Base-by-base conservation (phyloP, 2,329 filamentous ascomycete species). In the Hypocreales sp. region DNA sequence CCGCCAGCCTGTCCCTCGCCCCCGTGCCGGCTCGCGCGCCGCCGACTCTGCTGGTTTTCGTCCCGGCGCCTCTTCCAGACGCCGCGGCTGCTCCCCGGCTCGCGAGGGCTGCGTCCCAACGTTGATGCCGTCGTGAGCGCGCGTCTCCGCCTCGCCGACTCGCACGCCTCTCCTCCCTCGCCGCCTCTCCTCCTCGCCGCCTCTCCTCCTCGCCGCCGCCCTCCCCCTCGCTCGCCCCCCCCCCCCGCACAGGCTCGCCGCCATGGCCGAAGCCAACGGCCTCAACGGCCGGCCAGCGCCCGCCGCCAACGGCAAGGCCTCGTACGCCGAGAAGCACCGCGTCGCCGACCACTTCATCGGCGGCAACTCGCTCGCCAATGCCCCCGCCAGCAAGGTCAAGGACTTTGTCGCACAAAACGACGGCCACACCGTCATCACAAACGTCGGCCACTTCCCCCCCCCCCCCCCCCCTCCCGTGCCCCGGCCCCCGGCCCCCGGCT, bases 391-490 rank as follows among this genome's bases (percentile, higher is more conserved):
- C 53, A 79, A 76, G 47, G 82, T 98, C 36, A 95, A 93, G 68
- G 87, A 98, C 56, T 98, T 95, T 60, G 87, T 98, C 25, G 72
- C 80, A 28, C 65, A 69, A 34, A 68, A 92, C 55, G 81, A 86
- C 47, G 90, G 90, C 35, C 90, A 98, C 67, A 95, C 90, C 13
- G 87, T 95, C 54, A 98, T 98, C 51, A 93, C 83, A 47, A 95
- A 86, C 53, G 90, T 95, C 58, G 66, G 83, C 55, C 24, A n/a
- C n/a, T n/a, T n/a, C n/a, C n/a, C n/a, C n/a, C n/a, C n/a, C n/a
- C n/a, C n/a, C n/a, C n/a, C n/a, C n/a, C n/a, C n/a, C n/a, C n/a
- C n/a, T n/a, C n/a, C n/a, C n/a, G n/a, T n/a, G n/a, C n/a, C n/a
- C n/a, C n/a, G n/a, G n/a, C n/a, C n/a, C n/a, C n/a, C n/a, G n/a